phyloP scores from a whole-genome alignment of 208 protist species.

The Endotrypanum monterogeii region DNA sequence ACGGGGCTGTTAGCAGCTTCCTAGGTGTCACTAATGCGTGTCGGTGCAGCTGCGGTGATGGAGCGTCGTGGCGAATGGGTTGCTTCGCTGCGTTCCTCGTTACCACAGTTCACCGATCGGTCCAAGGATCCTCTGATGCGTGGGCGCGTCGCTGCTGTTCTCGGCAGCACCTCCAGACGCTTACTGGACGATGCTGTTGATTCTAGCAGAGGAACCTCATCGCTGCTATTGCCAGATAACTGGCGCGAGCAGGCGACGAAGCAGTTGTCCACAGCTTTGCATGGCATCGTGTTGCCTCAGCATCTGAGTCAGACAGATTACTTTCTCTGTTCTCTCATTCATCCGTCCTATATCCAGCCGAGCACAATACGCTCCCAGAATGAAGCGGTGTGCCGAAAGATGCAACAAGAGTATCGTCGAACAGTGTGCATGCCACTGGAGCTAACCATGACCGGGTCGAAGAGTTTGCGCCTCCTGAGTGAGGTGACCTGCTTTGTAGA shows the following conservation, averaged over 20 bases:
- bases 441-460: slow-evolving; percentile 45
- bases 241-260: slow-evolving; percentile 29
- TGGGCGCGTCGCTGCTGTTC: slow-evolving; percentile 4
- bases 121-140: slow-evolving; percentile 6
- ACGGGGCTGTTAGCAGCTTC: background rate
- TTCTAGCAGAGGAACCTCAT: background rate
- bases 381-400: slow-evolving; percentile 2
- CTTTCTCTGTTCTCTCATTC: slow-evolving; percentile 76
- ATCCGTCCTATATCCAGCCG: slow-evolving; percentile 61
- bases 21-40: background rate
- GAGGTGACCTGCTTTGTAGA: slow-evolving; percentile 12
- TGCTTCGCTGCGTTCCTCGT: slow-evolving; percentile 8
- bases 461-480: slow-evolving; percentile 50
- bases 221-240: slow-evolving; percentile 25
- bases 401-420: slow-evolving; percentile 26
- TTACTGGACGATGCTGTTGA: slow-evolving; percentile 11
- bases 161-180: slow-evolving; percentile 9
- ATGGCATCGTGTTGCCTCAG: slow-evolving; percentile 44
- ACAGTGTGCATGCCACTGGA: slow-evolving; percentile 77
- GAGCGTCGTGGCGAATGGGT: slow-evolving; percentile 29
- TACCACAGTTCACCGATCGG: slow-evolving; percentile 19
- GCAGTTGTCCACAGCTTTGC: slow-evolving; percentile 35
- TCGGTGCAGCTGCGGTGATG: slow-evolving; percentile 4
- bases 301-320: slow-evolving; percentile 42
- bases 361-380: slow-evolving; percentile 1